These are phyloP conservation scores for Ensete glaucum DNA, from an alignment of 176 grass and related monocot species.

Conservation along the genomic window DNA sequence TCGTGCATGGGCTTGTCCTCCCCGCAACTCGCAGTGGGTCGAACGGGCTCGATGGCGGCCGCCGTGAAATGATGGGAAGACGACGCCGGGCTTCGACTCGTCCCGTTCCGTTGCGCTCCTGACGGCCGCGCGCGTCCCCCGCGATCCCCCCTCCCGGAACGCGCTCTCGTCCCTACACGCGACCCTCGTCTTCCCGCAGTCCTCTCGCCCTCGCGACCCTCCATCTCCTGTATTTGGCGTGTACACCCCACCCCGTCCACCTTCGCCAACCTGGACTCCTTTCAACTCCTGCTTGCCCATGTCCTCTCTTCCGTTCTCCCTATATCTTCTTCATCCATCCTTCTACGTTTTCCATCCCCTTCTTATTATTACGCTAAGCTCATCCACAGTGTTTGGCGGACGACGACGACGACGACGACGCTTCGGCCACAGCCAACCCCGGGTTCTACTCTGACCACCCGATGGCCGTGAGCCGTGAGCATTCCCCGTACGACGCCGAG, in stretches of 20 bases:
- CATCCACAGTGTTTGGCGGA: slow-evolving; percentile 42
- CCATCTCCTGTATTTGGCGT: neutral
- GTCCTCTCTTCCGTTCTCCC: neutral
- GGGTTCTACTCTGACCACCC: slow-evolving; percentile 59
- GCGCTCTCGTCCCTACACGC: neutral
- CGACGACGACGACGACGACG: slow-evolving; percentile 46
- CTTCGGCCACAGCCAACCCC: slow-evolving; percentile 40
- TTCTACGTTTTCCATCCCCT: too few species aligned
- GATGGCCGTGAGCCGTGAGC: slow-evolving; percentile 68
- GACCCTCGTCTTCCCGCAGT: neutral
- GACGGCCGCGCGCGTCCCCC: neutral
- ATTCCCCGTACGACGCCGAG: slow-evolving; percentile 34
- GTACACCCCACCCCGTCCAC: neutral
- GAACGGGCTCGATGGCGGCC: too few species aligned
- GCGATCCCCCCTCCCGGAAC: neutral
- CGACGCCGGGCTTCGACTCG: too few species aligned
- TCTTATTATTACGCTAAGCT: slow-evolving; percentile 10
- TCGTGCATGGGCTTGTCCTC: too few species aligned
- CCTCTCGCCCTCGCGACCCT: neutral
- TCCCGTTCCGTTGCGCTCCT: too few species aligned
- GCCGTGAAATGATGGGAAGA: too few species aligned
- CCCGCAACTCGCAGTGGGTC: too few species aligned
- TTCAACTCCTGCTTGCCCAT: neutral
- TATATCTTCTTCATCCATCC: neutral
- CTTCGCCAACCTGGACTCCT: neutral